Base-by-base conservation (phyloP, 2,329 filamentous ascomycete genomes). In the Pseudogymnoascus sp. region DNA sequence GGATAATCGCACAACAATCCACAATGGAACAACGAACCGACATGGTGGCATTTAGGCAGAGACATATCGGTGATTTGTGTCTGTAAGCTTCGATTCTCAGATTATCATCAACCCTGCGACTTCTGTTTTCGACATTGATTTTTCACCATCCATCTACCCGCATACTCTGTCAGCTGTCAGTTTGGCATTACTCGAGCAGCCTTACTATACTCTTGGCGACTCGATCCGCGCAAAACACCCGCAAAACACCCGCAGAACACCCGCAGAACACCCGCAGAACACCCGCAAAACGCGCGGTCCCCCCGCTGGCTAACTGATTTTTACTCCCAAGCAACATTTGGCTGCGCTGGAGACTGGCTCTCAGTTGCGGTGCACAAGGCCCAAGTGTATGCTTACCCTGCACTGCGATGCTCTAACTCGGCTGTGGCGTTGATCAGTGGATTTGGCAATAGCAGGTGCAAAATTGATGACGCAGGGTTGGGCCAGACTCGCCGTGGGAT, bases 1-100 rank as follows among this genome's bases (percentile, higher is more conserved):
- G 45, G 28, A 55, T 33, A 55, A 33, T 55, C 28, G 49, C 25
- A 55, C n/a, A 33, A 55, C 11, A 55, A 55, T 55, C 49, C 49
- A 55, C 49, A 33, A 33, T 33, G 9, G 49, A 52, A 19, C 16
- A 55, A 33, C n/a, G n/a, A 52, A 33, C 49, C 49, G 28, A 55
- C 28, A 8, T 16, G n/a, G 5, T 19, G 45, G 8, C 45, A 19
- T 19, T 55, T 55, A 33, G 25, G 8, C 49, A 33, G 28, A 55
- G 49, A 55, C 49, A 55, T 33, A 55, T 33, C 49, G 49, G 49
- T 55, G 28, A 55, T 55, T 55, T 19, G 49, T 19, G 28, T 19
- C 49, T 14, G 49, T 55, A 30, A 30, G 25, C n/a, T 55, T 55
- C 49, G 9, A 55, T 55, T 33, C 45, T 49, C 16, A 12, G 23